Evolutionary conservation across 441 rosid genomes (phyloP), one percentile per base, ranked within the genome.

Genomic region (Raphanus hybrid): DNA sequence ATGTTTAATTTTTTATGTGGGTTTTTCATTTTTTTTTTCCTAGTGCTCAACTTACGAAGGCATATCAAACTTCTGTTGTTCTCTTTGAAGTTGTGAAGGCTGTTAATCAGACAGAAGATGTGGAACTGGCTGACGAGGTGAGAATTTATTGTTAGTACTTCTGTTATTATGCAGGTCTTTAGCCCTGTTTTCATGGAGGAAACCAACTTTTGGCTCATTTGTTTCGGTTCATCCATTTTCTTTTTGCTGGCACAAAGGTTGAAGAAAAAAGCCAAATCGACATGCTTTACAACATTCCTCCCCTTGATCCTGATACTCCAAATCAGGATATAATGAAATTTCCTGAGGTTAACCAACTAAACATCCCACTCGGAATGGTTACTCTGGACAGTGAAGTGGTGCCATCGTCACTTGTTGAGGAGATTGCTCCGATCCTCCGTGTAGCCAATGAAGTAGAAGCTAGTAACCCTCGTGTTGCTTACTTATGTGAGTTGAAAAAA

Each of bases 381-480:
- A 52, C 85, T 43, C 82, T 82, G 32, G 90, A 91, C 61, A 88
- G 87, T 78, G 97, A 91, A 84, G 81, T 88, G 50, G 90, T 91
- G 54, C 94, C 97, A 59, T 90, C 94, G 43, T 91, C 97, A 41
- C 83, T 91, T 20, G 89, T 87, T 0, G 20, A 18, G 71, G 88
- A 86, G 84, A 90, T 91, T 79, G 92, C 94, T 70, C 97, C 89
- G 0, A 85, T 91, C 71, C 97, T 91, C 72, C 92, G 97, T 67
- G 97, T 91, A 71, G 97, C 97, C 15, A 91, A 91, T 74, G 92
- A 91, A 83, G 91, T 91, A 4, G 92, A 90, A 85, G 55, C 79
- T 75, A 84, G 85, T 84, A 29, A 29, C 32, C 32, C 32, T 29
- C 32, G 32, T 29, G 32, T 29, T 29, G 32, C 32, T 29, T 29